These are phyloP conservation scores for Colletotrichum kahawae DNA, from an alignment of 2,329 filamentous ascomycete species.

Conservation along the genomic window DNA sequence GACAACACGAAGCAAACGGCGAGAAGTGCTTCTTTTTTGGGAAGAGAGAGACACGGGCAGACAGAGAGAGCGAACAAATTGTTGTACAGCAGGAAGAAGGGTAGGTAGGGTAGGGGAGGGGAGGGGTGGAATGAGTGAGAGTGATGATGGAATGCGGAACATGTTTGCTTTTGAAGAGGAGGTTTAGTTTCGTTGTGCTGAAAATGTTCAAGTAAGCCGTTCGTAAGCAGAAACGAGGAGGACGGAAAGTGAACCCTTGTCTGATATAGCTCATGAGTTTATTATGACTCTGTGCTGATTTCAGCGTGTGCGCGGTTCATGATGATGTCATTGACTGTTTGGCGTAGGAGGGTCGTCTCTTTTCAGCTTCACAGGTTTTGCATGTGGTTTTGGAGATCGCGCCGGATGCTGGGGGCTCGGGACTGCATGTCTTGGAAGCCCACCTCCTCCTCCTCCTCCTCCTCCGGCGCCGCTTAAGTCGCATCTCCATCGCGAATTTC, in stretches of 20 bases:
- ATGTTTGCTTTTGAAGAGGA: neutral
- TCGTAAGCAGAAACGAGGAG: neutral
- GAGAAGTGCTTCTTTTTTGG: neutral
- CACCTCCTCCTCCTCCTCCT: neutral
- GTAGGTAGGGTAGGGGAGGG: neutral
- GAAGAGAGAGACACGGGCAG: neutral
- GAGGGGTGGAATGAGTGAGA: neutral
- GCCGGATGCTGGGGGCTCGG: neutral
- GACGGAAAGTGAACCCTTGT: neutral
- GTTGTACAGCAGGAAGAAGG: neutral
- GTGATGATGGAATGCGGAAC: neutral
- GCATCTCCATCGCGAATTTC: neutral
- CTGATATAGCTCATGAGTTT: neutral
- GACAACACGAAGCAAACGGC: constrained; percentile 9
- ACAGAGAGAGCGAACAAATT: neutral
- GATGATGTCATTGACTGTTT: neutral
- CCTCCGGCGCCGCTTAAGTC: neutral
- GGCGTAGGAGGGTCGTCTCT: neutral
- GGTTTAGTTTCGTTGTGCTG: neutral
- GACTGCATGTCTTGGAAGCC: neutral
- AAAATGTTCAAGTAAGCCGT: neutral
- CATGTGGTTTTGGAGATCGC: neutral
- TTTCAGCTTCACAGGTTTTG: neutral
- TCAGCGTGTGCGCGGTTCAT: neutral
- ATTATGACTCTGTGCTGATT: neutral